Evolutionary conservation across 495 filamentous ascomycete species (phyloP).

Genomic region (Trypethelium eluteriae): DNA sequence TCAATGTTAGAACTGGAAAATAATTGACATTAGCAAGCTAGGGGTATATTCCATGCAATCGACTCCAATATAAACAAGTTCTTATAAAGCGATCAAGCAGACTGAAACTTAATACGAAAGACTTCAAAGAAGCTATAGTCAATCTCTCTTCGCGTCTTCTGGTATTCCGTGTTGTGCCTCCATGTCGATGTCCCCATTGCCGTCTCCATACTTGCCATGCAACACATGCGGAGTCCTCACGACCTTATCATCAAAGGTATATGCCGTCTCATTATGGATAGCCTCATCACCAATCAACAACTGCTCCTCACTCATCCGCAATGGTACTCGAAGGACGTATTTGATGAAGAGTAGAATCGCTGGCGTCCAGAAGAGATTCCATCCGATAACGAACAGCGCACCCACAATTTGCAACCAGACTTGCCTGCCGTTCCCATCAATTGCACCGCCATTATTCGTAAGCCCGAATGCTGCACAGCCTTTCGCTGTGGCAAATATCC

Average conservation of each 20-base stretch:
- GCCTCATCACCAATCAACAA: slow-evolving; percentile 46
- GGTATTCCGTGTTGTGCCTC: neutral
- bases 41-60: too few species aligned
- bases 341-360: slow-evolving; percentile 50
- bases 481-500: slow-evolving; percentile 47
- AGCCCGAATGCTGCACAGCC: slow-evolving; percentile 45
- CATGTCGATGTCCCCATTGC: neutral
- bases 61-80: too few species aligned
- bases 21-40: too few species aligned
- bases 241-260: slow-evolving; percentile 30
- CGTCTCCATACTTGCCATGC: neutral
- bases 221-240: neutral
- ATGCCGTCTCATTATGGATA: slow-evolving; percentile 47
- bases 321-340: slow-evolving; percentile 44
- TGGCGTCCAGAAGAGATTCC: slow-evolving; percentile 49
- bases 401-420: slow-evolving; percentile 49
- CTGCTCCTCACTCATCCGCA: slow-evolving; percentile 43
- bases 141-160: neutral
- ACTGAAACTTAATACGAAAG: too few species aligned
- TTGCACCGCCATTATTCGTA: slow-evolving; percentile 46
- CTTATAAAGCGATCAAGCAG: too few species aligned
- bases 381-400: slow-evolving; percentile 49
- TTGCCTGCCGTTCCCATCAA: slow-evolving; percentile 47
- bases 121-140: neutral
- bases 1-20: too few species aligned